Base-by-base conservation (phyloP, 345 rosid genomes). In the Durio zibethinus region DNA sequence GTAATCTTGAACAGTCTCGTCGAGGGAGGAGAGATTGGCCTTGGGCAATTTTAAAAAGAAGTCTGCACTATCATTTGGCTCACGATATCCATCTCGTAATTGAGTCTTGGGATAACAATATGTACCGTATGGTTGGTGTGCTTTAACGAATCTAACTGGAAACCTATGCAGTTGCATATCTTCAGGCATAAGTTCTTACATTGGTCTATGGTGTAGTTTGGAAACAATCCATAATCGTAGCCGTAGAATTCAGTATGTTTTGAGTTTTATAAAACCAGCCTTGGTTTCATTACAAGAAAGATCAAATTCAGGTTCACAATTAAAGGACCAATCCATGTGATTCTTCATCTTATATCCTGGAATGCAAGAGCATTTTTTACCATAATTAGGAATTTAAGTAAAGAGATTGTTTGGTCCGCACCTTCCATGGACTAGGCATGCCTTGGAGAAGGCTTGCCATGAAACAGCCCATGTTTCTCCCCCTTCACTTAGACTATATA, bases 401-500 rank as follows among this genome's bases (percentile, higher is more conserved):
- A 84, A 84, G 10, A 79, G 8, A 18, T 81, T 77, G 64, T 84
- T 81, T 2, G 75, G 77, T 15, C 87, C 87, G 23, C 87, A 84
- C 10, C 57, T 70, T 33, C 84, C 87, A 74, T 79, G 84, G 25
- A 81, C 35, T 14, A 15, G 60, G 70, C 87, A 81, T 0, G 84
- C 57, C 2, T 48, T n/a, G 2, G 12, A 10, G 1, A 81, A 36
- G 5, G 75, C 80, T 74, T 73, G 79, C 84, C 84, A 81, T 15
- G 86, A 45, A 14, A 84, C 78, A 25, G 9, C 10, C 86, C 84
- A 84, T 1, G 40, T 16, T 1, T 45, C 27, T 10, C 15, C 59
- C 16, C 23, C 31, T 7, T 18, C 14, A 4, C 57, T 52, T 10
- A 57, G 76, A 38, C 84, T 81, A 38, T 84, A 84, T 20, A 81